Percentiles rank a stretch among this genome's conserved stretches.
phyloP scores from a whole-genome alignment of 306 rosid species.

The Quercus cerris region DNA sequence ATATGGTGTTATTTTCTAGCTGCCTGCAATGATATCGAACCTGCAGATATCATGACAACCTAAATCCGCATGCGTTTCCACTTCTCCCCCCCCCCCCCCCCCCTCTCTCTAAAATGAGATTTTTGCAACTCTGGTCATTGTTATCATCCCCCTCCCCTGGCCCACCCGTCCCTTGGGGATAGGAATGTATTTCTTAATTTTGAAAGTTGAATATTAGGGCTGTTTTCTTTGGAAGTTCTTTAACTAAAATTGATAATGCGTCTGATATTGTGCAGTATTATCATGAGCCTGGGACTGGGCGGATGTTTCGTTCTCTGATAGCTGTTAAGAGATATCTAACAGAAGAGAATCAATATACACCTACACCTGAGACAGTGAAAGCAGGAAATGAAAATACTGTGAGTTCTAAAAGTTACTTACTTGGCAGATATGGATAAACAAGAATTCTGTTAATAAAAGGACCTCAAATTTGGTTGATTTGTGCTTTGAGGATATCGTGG shows the following conservation, averaged over 20 bases:
- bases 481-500: neutral
- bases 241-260: neutral
- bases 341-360: conserved; percentile 4
- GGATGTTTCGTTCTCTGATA: conserved; percentile 51
- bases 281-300: conserved; percentile 47
- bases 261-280: conserved; percentile 42
- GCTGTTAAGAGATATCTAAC: conserved; percentile 51
- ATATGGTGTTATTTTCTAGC: too few relatives aligned
- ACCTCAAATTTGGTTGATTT: neutral
- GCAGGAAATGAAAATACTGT: conserved; percentile 26
- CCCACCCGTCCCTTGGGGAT: neutral
- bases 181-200: neutral
- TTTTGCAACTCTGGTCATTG: neutral
- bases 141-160: neutral
- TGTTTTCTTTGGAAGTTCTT: conserved; percentile 5
- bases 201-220: neutral
- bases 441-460: neutral
- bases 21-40: too few relatives aligned
- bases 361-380: conserved; percentile 6
- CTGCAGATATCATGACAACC: neutral
- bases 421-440: neutral
- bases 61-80: neutral
- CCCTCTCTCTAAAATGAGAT: neutral
- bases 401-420: conserved; percentile 23
- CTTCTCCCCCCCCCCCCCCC: too few relatives aligned